These are phyloP conservation scores for Acmispon strigosus DNA, from an alignment of 306 rosid species.

Conservation along the genomic window DNA sequence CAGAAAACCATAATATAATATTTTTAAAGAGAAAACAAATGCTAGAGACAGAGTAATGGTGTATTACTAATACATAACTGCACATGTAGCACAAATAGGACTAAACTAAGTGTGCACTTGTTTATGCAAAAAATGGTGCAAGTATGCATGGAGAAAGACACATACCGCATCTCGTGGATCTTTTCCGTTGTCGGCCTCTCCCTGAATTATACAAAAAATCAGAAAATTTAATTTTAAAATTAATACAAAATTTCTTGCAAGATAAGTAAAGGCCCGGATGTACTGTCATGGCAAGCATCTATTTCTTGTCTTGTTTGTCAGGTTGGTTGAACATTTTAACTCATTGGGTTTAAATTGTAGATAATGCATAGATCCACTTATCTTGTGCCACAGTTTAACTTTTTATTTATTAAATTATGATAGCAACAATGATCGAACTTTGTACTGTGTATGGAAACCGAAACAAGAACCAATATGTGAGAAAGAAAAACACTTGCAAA, in stretches of 20 bases:
- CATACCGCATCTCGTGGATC: constrained; percentile 75
- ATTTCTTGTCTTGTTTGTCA: not conserved
- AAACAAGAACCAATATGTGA: not conserved
- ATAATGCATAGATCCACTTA: too few species aligned
- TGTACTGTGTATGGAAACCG: not conserved
- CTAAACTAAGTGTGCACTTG: not conserved
- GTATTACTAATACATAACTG: not conserved
- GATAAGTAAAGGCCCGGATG: not conserved
- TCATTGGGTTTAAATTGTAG: too few species aligned
- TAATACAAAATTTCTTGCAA: not conserved
- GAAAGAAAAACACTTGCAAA: not conserved
- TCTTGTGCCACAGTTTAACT: too few species aligned
- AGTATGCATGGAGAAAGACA: not conserved
- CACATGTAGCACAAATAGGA: not conserved
- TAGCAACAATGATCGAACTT: too few species aligned
- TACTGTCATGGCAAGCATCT: not conserved
- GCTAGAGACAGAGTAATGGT: not conserved
- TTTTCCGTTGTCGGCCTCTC: constrained; percentile 53
- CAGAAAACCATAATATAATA: not conserved
- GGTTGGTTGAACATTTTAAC: not conserved
- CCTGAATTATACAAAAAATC: constrained; percentile 43
- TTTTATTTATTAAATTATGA: too few species aligned
- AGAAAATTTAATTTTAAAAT: not conserved
- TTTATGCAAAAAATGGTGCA: not conserved
- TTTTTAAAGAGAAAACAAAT: not conserved